Evolutionary conservation across 345 rosid species (phyloP).

Genomic region (Camelina sativa): DNA sequence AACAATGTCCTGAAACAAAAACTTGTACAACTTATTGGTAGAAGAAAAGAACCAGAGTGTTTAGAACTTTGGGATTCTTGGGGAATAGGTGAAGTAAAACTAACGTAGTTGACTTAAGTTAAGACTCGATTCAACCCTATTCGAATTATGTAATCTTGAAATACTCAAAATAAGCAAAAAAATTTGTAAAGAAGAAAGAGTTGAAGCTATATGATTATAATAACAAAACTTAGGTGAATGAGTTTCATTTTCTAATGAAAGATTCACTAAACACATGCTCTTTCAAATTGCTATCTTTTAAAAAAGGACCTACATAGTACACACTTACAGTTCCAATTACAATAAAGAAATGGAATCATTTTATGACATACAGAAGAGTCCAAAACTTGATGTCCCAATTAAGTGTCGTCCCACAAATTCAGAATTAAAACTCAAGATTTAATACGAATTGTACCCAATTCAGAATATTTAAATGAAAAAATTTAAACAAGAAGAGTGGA

Average conservation of each 20-base stretch:
- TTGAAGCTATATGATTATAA: slow-evolving; percentile 4
- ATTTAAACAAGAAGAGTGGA: neutral
- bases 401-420: slow-evolving; percentile 37
- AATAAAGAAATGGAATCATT: slow-evolving; percentile 25
- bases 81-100: slow-evolving; percentile 34
- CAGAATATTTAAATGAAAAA: slow-evolving; percentile 6
- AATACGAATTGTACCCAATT: slow-evolving; percentile 35
- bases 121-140: slow-evolving; percentile 32
- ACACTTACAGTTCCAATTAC: slow-evolving; percentile 2
- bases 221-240: slow-evolving; percentile 11
- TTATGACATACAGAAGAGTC: slow-evolving; percentile 37
- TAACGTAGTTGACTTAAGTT: slow-evolving; percentile 32
- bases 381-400: slow-evolving; percentile 37
- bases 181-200: neutral
- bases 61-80: slow-evolving; percentile 37
- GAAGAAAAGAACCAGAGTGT: neutral
- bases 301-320: slow-evolving; percentile 35
- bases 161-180: slow-evolving; percentile 18
- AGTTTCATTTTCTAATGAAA: neutral
- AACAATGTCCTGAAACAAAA: neutral
- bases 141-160: slow-evolving; percentile 27
- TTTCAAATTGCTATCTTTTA: slow-evolving; percentile 16
- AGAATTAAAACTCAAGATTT: slow-evolving; percentile 31
- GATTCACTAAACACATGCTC: slow-evolving; percentile 24
- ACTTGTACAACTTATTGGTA: neutral